Evolutionary conservation across 2,329 filamentous ascomycete species (phyloP).

Genomic region (Diaporthe ilicicola): DNA sequence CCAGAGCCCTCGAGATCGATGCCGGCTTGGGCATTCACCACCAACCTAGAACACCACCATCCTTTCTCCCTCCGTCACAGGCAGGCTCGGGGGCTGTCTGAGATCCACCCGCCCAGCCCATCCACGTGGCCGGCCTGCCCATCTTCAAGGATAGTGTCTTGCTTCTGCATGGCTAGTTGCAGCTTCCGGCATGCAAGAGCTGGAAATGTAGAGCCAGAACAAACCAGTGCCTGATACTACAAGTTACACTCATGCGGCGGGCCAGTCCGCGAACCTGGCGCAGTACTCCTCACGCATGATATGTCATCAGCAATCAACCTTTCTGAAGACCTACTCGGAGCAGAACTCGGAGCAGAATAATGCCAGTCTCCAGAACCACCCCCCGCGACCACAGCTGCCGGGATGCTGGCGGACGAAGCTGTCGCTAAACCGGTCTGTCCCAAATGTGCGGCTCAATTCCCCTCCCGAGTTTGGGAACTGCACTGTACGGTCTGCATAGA

Average conservation of each 20-base stretch:
- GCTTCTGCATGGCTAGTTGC: constrained; percentile 25
- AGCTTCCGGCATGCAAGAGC: constrained; percentile 2
- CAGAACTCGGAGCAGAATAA: neutral
- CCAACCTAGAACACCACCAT: neutral
- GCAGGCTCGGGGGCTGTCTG: constrained; percentile 12
- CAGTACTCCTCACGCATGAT: neutral
- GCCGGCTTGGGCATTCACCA: neutral
- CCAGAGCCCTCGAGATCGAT: constrained; percentile 13
- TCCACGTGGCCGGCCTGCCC: constrained; percentile 26
- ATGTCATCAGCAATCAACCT: neutral
- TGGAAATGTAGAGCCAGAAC: neutral
- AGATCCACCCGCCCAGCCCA: constrained; percentile 4
- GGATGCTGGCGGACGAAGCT: constrained; percentile 2
- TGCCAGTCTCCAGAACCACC: neutral
- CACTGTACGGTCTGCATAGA: constrained; percentile 2
- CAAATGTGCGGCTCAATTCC: neutral
- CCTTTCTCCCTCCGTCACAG: constrained; percentile 12
- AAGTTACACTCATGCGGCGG: neutral
- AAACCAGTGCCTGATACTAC: neutral
- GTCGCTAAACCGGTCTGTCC: neutral
- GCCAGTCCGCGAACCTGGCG: constrained; percentile 9
- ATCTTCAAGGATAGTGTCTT: constrained; percentile 20
- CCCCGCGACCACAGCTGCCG: neutral
- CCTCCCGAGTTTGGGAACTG: neutral
- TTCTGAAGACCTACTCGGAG: neutral